A percentile compares a stretch with the other conserved stretches of the same genome.
Conservation (phyloP, 2,329 filamentous ascomycete species). For the Pestalotiopsis fici region DNA sequence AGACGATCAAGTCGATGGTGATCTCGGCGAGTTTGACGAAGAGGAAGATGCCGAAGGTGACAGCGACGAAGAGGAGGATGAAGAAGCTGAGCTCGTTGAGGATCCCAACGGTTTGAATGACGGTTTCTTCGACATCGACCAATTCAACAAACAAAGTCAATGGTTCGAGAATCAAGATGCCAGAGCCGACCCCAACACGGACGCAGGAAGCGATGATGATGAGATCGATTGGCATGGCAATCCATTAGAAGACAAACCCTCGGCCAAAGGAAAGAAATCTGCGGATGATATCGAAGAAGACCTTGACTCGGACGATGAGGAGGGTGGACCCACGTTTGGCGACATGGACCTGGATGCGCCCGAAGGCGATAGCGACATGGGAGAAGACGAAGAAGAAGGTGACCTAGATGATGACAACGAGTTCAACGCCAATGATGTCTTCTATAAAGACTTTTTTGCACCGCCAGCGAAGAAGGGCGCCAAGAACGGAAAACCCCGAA, state of each 20-base stretch:
- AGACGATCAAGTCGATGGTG: conserved; percentile 14
- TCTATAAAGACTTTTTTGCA: conserved; percentile 92
- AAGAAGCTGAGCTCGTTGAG: conserved; percentile 57
- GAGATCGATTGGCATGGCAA: conserved; percentile 86
- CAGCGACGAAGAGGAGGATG: conserved; percentile 41
- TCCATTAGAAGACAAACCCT: conserved; percentile 53
- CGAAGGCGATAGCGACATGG: conserved; percentile 68
- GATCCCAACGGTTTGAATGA: conserved; percentile 90
- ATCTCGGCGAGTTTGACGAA: conserved; percentile 2
- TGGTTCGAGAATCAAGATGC: conserved; percentile 85
- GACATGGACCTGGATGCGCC: conserved; percentile 74
- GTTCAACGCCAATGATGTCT: conserved; percentile 82
- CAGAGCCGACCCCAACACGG: conserved; percentile 73
- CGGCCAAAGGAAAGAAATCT: conserved; percentile 25
- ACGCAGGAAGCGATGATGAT: conserved; percentile 78
- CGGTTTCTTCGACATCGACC: conserved; percentile 95
- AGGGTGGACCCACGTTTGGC: conserved; percentile 80
- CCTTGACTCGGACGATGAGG: conserved; percentile 67
- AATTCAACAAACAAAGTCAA: conserved; percentile 94
- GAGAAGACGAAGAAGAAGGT: conserved; percentile 57
- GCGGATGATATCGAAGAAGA: conserved; percentile 40
- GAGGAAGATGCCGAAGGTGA: conserved; percentile 14
- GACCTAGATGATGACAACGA: conserved; percentile 54
- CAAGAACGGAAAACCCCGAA: conserved; percentile 50
- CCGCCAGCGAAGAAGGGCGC: conserved; percentile 74